These are phyloP conservation scores for Arabidopsis hybrid DNA, from an alignment of 441 rosid species.

Conservation along the genomic window DNA sequence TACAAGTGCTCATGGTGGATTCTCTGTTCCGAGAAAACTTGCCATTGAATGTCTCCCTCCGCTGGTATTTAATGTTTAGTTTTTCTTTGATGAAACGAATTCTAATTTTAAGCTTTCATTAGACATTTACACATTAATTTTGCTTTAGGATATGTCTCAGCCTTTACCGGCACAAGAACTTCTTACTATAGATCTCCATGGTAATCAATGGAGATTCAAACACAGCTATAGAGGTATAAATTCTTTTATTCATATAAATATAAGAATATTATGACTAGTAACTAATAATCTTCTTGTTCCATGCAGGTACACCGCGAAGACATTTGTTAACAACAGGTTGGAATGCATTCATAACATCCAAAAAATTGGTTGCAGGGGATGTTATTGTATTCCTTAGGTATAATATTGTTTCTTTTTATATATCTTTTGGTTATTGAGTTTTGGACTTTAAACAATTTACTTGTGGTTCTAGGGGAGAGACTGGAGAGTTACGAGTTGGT, in stretches of 20 bases:
- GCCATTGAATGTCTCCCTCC: conserved; percentile 63
- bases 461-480: not conserved
- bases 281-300: not conserved
- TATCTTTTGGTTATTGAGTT: not conserved
- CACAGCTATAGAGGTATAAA: not conserved
- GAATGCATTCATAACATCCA: not conserved
- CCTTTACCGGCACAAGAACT: not conserved
- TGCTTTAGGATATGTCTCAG: not conserved
- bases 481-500: not conserved
- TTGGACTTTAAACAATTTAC: not conserved
- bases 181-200: not conserved
- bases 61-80: not conserved
- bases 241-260: not conserved
- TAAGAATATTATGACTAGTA: not conserved
- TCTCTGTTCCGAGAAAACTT: conserved; percentile 56
- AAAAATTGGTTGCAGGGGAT: not conserved
- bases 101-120: not conserved
- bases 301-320: not conserved
- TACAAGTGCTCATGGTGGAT: conserved; percentile 59
- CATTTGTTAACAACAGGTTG: not conserved
- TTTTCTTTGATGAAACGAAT: not conserved
- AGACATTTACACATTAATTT: not conserved
- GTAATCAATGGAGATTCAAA: not conserved
- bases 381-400: not conserved
- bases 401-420: not conserved